phyloP scores from a whole-genome alignment of 2,329 filamentous ascomycete genomes.

The Verticillium klebahnii region DNA sequence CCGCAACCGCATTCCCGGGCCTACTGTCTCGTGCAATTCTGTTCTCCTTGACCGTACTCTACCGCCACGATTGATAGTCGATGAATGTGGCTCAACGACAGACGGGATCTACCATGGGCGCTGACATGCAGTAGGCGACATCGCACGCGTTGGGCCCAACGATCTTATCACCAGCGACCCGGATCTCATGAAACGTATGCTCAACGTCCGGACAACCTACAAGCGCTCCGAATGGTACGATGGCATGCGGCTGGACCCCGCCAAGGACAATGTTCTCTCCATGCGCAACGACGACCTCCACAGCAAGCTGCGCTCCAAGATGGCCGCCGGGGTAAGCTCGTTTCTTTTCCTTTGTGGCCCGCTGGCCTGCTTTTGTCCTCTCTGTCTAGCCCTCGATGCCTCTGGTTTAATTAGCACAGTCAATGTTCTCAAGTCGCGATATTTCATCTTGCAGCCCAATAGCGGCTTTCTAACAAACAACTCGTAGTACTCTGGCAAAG shows the following conservation, averaged over 20 bases:
- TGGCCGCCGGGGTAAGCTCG: slow-evolving; percentile 40
- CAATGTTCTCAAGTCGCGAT: neutral
- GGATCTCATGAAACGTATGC: slow-evolving; percentile 30
- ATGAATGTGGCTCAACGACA: neutral
- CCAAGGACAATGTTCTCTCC: slow-evolving; percentile 50
- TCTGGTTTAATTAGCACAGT: too few relatives aligned
- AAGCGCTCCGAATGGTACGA: slow-evolving; percentile 39
- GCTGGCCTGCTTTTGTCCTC: too few relatives aligned
- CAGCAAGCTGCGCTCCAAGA: slow-evolving; percentile 36
- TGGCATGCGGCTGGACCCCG: slow-evolving; percentile 45
- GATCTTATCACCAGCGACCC: slow-evolving; percentile 35
- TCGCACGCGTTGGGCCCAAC: slow-evolving; percentile 39
- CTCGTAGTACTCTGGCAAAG: slow-evolving; percentile 42
- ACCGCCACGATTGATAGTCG: neutral
- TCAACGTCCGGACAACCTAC: slow-evolving; percentile 30
- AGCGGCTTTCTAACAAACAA: neutral
- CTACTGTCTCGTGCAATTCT: neutral
- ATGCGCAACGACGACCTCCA: slow-evolving; percentile 41
- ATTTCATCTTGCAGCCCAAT: too few relatives aligned
- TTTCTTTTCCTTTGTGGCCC: neutral
- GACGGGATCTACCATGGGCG: neutral
- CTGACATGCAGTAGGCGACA: slow-evolving; percentile 18
- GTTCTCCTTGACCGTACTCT: neutral
- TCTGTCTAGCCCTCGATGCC: too few relatives aligned
- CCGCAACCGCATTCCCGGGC: neutral